phyloP scores from a whole-genome alignment of 2,329 filamentous ascomycete species.

The Penicillium brevicompactum region DNA sequence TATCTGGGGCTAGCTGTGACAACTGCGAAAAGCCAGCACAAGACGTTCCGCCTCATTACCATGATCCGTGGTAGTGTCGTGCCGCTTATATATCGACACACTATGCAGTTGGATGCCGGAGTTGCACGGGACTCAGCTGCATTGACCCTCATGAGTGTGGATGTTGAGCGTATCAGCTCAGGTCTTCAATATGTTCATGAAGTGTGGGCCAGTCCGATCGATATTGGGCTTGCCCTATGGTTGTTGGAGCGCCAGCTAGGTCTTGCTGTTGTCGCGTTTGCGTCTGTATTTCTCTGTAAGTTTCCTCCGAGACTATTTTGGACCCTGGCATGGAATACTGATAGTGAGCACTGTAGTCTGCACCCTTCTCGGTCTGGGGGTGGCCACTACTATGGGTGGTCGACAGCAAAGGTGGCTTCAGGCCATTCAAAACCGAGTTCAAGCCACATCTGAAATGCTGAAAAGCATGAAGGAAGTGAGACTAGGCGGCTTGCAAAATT shows the following conservation, averaged over 20 bases:
- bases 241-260: conserved; percentile 23
- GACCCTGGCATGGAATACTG: too few species aligned
- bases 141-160: conserved; percentile 38
- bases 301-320: too few species aligned
- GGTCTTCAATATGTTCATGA: conserved; percentile 33
- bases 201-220: conserved; percentile 20
- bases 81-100: conserved; percentile 34
- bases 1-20: conserved; percentile 48
- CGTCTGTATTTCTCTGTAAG: too few species aligned
- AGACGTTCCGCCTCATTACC: conserved; percentile 11
- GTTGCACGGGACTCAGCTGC: conserved; percentile 21
- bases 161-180: conserved; percentile 31
- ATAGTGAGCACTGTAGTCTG: too few species aligned
- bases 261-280: conserved; percentile 11
- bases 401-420: not conserved
- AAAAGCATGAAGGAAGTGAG: not conserved
- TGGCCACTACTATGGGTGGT: too few species aligned
- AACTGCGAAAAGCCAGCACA: conserved; percentile 9
- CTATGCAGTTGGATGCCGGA: conserved; percentile 21
- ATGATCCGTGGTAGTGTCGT: conserved; percentile 14
- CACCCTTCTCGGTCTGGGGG: too few species aligned
- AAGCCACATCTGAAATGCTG: not conserved
- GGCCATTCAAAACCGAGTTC: not conserved
- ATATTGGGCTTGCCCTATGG: conserved; percentile 21
- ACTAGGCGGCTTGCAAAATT: not conserved